Conservation (phyloP, 495 filamentous ascomycete species). For the Bathelium albidoporum region DNA sequence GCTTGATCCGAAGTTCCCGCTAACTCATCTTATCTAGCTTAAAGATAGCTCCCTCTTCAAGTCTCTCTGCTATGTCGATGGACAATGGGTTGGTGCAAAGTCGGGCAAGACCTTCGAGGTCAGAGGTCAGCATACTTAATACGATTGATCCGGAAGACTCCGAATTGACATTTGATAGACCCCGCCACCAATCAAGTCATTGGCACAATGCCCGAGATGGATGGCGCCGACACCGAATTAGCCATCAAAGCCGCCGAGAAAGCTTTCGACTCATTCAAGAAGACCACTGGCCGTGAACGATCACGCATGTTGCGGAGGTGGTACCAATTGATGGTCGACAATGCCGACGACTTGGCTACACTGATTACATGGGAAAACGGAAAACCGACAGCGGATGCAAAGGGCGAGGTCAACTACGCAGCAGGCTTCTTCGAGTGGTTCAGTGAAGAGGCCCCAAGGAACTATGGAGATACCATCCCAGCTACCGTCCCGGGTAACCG, state of each 20-base stretch:
- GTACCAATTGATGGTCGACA: conserved; percentile 83
- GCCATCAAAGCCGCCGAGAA: conserved; percentile 68
- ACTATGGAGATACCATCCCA: conserved; percentile 62
- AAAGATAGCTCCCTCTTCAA: conserved; percentile 35
- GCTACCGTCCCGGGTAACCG: conserved; percentile 35
- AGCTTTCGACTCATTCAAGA: conserved; percentile 66
- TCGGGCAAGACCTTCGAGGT: conserved; percentile 38
- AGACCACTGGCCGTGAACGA: conserved; percentile 62
- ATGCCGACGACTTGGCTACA: conserved; percentile 76
- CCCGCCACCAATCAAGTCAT: conserved; percentile 71
- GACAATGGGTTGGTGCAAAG: conserved; percentile 34
- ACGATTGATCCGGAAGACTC: neutral
- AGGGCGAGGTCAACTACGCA: conserved; percentile 61
- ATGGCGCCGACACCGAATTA: conserved; percentile 57
- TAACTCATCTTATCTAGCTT: conserved; percentile 15
- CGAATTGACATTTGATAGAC: conserved; percentile 39
- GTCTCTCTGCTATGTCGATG: conserved; percentile 32
- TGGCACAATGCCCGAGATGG: conserved; percentile 75
- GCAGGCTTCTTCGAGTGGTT: conserved; percentile 74
- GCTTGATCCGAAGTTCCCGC: neutral
- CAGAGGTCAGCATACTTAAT: conserved; percentile 17
- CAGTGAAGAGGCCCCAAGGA: conserved; percentile 59
- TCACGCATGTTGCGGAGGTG: conserved; percentile 70
- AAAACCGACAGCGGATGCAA: conserved; percentile 61
- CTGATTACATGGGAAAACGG: conserved; percentile 76